Percentiles rank a stretch among this genome's conserved stretches.
Conservation (phyloP, 2,329 filamentous ascomycete species). For the Delphinella strobiligena region DNA sequence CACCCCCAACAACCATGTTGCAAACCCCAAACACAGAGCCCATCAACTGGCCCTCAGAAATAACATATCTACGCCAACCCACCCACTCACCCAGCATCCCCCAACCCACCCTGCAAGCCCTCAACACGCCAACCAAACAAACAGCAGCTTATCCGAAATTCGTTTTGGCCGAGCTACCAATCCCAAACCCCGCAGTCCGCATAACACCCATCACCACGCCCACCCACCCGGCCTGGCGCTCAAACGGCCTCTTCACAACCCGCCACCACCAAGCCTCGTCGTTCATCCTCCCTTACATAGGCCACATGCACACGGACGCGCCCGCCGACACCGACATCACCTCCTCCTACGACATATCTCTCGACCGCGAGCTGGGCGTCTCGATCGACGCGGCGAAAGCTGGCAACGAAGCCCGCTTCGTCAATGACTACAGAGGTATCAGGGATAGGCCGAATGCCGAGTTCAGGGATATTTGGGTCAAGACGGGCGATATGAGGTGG, state of each 20-base stretch:
- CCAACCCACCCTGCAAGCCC: constrained; percentile 14
- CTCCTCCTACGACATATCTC: constrained; percentile 39
- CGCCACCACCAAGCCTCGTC: constrained; percentile 30
- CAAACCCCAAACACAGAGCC: neutral
- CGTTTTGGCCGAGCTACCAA: constrained; percentile 10
- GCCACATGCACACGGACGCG: constrained; percentile 33
- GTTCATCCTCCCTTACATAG: constrained; percentile 39
- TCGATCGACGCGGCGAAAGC: constrained; percentile 35
- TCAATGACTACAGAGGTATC: constrained; percentile 43
- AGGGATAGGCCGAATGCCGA: constrained; percentile 26
- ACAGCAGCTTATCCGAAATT: constrained; percentile 16
- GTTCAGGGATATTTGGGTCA: constrained; percentile 24
- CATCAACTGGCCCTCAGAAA: constrained; percentile 19
- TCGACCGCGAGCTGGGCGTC: constrained; percentile 36
- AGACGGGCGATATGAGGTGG: constrained; percentile 25
- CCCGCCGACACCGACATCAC: constrained; percentile 30
- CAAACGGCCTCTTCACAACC: constrained; percentile 37
- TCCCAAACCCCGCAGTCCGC: constrained; percentile 26
- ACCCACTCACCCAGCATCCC: constrained; percentile 18
- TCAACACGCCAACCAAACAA: constrained; percentile 15
- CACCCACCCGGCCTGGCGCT: constrained; percentile 35
- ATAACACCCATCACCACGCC: constrained; percentile 29
- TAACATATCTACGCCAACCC: constrained; percentile 20
- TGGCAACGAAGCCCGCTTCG: constrained; percentile 41
- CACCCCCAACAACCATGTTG: neutral